phyloP scores from a whole-genome alignment of 805 yeast genomes.

The Lipomyces yamanashiensis region DNA sequence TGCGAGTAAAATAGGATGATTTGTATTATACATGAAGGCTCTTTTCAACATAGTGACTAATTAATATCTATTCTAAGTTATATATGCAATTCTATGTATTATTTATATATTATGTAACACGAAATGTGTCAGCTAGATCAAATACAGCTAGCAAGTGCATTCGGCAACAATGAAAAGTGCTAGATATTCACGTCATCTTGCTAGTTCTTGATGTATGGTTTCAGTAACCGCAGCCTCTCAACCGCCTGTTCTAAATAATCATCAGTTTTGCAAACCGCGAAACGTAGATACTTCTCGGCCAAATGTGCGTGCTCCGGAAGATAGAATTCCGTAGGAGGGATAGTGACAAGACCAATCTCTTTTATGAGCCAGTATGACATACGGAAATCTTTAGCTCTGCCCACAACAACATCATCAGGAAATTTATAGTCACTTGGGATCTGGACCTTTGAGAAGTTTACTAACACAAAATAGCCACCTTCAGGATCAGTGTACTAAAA shows the following conservation, averaged over 20 bases:
- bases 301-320: constrained; percentile 69
- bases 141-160: no score
- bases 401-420: constrained; percentile 66
- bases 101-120: neutral
- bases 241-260: constrained; percentile 80
- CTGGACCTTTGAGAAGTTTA: constrained; percentile 79
- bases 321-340: constrained; percentile 96
- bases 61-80: neutral
- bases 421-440: constrained; percentile 73
- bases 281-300: constrained; percentile 84
- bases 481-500: constrained; percentile 74
- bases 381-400: constrained; percentile 81
- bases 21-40: neutral
- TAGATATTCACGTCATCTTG: neutral
- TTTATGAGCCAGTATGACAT: constrained; percentile 90
- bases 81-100: neutral
- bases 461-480: constrained; percentile 92
- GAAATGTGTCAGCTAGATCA: neutral
- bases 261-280: constrained; percentile 96
- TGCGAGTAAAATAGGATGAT: constrained; percentile 1
- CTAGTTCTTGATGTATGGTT: constrained; percentile 56
- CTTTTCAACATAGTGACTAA: neutral
- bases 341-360: constrained; percentile 92
- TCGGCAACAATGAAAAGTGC: neutral
- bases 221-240: constrained; percentile 68